These are phyloP conservation scores for Vaccinium macrocarpon DNA, from an alignment of 148 eudicot species.

Conservation along the genomic window DNA sequence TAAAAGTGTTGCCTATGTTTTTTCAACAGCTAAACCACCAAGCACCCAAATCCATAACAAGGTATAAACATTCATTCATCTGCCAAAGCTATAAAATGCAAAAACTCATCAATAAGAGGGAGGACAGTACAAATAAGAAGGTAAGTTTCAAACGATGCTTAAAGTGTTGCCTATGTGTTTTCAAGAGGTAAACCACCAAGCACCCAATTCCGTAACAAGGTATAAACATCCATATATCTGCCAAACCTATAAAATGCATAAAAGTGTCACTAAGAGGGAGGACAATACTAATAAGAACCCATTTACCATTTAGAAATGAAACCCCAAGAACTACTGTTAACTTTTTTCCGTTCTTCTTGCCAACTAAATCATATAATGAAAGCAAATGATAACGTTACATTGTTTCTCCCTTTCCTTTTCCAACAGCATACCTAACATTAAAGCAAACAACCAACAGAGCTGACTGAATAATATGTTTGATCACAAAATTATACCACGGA, in stretches of 20 bases:
- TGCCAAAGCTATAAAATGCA: too few relatives aligned
- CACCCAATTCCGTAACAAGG: background rate
- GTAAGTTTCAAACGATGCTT: background rate
- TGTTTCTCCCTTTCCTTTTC: background rate
- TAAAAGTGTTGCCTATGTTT: background rate
- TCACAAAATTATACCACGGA: background rate
- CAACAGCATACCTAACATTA: background rate
- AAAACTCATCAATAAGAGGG: background rate
- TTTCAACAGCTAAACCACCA: constrained; percentile 10
- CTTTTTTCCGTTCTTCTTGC: background rate
- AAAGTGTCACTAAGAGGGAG: background rate
- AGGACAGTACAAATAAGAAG: background rate
- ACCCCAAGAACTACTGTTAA: background rate
- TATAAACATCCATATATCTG: background rate
- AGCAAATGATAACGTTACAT: background rate
- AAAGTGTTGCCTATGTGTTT: background rate
- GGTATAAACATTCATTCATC: too few relatives aligned
- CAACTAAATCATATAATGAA: background rate
- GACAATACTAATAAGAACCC: background rate
- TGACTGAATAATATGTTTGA: background rate
- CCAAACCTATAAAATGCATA: background rate
- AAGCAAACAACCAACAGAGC: background rate
- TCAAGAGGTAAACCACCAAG: constrained; percentile 6
- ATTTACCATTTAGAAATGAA: background rate
- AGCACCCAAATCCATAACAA: background rate